Conservation (phyloP, 2,329 filamentous ascomycete genomes). For the Coniochaeta hoffmannii region DNA sequence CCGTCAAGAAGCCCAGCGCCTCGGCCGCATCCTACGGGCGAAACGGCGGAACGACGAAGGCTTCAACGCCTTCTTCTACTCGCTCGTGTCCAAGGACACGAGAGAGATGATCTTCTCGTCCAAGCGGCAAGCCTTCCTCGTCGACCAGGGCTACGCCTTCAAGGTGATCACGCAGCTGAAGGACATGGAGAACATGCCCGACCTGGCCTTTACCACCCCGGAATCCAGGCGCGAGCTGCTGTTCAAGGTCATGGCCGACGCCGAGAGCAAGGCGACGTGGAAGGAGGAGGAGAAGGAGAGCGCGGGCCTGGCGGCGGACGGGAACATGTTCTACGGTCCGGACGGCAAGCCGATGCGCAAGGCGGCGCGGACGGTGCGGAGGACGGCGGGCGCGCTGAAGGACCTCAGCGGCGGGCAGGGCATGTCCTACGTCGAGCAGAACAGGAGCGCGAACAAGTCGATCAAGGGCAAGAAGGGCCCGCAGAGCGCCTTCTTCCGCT, state of each 20-base stretch:
- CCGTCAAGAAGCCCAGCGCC: conserved; percentile 88
- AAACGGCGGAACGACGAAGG: conserved; percentile 93
- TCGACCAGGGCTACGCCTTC: conserved; percentile 97
- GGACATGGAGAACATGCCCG: conserved; percentile 77
- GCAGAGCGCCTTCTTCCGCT: conserved; percentile 57
- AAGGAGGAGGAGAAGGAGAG: too few relatives aligned
- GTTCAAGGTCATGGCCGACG: conserved; percentile 79
- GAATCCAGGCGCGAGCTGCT: conserved; percentile 79
- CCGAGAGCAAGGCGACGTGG: too few relatives aligned
- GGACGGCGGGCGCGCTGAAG: conserved; percentile 77
- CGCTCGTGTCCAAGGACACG: conserved; percentile 92
- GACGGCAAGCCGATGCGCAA: too few relatives aligned
- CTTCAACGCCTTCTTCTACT: conserved; percentile 98
- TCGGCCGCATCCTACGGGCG: conserved; percentile 87
- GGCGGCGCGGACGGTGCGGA: too few relatives aligned
- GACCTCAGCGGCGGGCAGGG: conserved; percentile 87
- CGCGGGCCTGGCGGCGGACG: too few relatives aligned
- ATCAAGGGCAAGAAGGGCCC: conserved; percentile 48
- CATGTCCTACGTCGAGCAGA: conserved; percentile 93
- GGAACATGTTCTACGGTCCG: too few relatives aligned
- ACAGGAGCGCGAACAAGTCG: conserved; percentile 62
- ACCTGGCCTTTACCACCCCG: conserved; percentile 71
- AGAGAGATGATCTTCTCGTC: conserved; percentile 97
- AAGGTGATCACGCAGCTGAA: conserved; percentile 94
- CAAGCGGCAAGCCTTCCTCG: conserved; percentile 91